Percentiles rank a stretch among this genome's conserved stretches.
Conservation (phyloP, 1,284 basidiomycete species). For the Heterobasidion irregulare region DNA sequence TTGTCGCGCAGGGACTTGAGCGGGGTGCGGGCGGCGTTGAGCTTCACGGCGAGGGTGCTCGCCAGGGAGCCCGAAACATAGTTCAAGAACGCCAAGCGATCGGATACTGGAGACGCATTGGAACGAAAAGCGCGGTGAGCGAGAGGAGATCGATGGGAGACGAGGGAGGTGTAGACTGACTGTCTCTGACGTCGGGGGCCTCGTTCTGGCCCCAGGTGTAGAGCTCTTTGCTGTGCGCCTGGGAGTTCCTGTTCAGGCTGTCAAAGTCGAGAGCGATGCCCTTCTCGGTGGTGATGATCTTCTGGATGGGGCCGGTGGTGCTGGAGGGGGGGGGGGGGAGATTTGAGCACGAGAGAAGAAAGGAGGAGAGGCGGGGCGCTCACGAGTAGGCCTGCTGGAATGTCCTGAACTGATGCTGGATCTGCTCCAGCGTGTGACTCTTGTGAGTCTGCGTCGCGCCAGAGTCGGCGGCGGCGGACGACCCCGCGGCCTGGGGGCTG, state of each 20-base stretch:
- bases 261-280: constrained; percentile 68
- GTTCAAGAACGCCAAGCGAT: constrained; percentile 71
- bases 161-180: constrained; percentile 25
- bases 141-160: not conserved
- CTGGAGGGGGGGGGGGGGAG: too few species aligned
- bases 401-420: constrained; percentile 63
- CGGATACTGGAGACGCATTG: constrained; percentile 41
- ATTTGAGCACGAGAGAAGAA: not conserved
- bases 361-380: constrained; percentile 13
- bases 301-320: constrained; percentile 54
- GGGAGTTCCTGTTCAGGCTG: constrained; percentile 50
- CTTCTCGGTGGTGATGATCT: constrained; percentile 69
- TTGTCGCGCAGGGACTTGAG: constrained; percentile 66
- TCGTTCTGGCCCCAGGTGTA: constrained; percentile 75
- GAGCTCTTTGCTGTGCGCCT: constrained; percentile 71
- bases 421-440: constrained; percentile 42
- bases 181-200: constrained; percentile 64
- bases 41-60: constrained; percentile 43
- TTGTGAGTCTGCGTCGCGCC: constrained; percentile 16
- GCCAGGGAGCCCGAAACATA: constrained; percentile 65
- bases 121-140: not conserved
- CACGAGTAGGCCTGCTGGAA: constrained; percentile 71
- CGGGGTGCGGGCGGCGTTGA: constrained; percentile 54
- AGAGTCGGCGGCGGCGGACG: constrained; percentile 9
- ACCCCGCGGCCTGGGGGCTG: constrained; percentile 27